phyloP scores from a whole-genome alignment of 257 asterid genomes.

The Primulina huaijiensis region DNA sequence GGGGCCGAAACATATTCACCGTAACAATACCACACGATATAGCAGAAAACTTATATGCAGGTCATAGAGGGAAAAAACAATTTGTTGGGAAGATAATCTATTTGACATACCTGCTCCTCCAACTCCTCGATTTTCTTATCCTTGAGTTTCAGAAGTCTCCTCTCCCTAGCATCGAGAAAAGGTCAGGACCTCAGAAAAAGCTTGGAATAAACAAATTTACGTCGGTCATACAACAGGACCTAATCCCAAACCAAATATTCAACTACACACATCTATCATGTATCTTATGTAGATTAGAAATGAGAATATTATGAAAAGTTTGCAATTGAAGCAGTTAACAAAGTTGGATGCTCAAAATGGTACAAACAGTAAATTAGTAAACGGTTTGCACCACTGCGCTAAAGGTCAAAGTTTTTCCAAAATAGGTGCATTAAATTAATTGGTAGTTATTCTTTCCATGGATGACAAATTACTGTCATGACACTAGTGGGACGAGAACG shows the following conservation, averaged over 20 bases:
- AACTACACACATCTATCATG: neutral
- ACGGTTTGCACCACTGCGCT: neutral
- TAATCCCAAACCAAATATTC: neutral
- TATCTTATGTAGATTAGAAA: neutral
- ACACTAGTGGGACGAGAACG: neutral
- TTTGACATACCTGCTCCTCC: conserved; percentile 67
- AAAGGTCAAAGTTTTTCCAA: neutral
- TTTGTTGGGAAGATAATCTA: no score
- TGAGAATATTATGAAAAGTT: neutral
- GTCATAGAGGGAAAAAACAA: neutral
- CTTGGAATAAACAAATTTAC: neutral
- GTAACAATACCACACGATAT: neutral
- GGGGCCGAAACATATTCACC: neutral
- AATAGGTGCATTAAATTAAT: neutral
- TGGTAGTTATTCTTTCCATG: no score
- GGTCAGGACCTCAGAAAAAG: neutral
- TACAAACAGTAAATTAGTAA: neutral
- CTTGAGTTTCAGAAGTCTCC: conserved; percentile 38
- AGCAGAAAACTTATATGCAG: neutral
- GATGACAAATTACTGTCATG: neutral
- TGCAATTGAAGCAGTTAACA: neutral
- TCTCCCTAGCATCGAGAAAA: conserved; percentile 48
- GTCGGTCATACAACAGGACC: neutral
- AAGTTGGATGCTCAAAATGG: neutral
- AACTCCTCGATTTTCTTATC: conserved; percentile 61